Evolutionary conservation across 2,329 filamentous ascomycete genomes (phyloP).

Genomic region (Epichloe gansuensis): DNA sequence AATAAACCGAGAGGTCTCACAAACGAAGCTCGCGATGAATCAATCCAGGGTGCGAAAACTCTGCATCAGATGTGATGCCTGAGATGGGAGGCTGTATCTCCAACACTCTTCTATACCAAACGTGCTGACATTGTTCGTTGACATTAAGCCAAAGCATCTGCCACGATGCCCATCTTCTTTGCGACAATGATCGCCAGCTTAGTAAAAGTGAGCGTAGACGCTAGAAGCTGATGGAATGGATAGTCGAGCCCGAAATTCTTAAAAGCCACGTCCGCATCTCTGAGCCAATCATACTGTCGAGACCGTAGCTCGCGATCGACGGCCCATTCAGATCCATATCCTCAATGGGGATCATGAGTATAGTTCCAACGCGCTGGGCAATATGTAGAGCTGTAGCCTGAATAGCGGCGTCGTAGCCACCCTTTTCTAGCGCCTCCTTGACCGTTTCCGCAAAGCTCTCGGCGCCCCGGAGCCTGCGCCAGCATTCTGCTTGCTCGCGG

Average conservation of each 20-base stretch:
- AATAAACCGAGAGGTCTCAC: no score
- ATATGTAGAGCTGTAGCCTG: background rate
- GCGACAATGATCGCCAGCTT: conserved; percentile 5
- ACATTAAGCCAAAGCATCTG: no score
- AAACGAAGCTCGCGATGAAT: no score
- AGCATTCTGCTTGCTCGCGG: background rate
- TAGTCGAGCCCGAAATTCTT: conserved; percentile 24
- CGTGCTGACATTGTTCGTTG: no score
- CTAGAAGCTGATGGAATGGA: conserved; percentile 26
- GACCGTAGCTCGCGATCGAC: conserved; percentile 19
- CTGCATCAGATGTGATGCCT: no score
- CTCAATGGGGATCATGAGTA: background rate
- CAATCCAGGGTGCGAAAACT: no score
- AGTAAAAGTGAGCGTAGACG: conserved; percentile 15
- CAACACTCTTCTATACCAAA: no score
- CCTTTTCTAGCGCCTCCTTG: background rate
- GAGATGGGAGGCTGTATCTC: no score
- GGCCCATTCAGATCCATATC: background rate
- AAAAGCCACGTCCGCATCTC: conserved; percentile 25
- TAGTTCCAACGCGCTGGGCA: background rate
- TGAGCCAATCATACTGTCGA: conserved; percentile 26
- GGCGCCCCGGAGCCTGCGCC: no score
- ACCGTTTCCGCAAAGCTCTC: background rate
- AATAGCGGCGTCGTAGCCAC: no score
- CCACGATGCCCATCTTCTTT: no score